Base-by-base conservation (phyloP, 208 protist genomes). In the Leishmania aethiopica region DNA sequence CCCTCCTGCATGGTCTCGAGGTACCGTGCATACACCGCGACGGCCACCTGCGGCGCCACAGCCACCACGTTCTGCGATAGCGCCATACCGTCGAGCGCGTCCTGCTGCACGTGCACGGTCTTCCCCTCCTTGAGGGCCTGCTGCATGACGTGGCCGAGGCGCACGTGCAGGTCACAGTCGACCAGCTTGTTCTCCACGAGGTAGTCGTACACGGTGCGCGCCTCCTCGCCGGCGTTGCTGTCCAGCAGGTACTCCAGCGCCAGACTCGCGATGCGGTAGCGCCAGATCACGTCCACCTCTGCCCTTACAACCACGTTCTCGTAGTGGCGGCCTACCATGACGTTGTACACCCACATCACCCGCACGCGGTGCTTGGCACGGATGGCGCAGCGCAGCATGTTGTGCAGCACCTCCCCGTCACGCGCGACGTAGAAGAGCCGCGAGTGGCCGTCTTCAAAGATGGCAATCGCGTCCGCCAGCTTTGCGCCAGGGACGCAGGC, bases 291-390 rank as follows among this genome's bases (percentile, higher is more conserved):
- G 53, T 96, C 92, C 28, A 97, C 78, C 84, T 94, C 91, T 0
- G 90, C 91, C 55, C 95, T 91, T 35, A 95, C 93, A 4, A 96
- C 69, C 45, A 92, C 91, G 81, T 97, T 97, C 84, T 97, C 95
- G 85, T 96, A 96, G 82, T 90, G 84, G 25, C 93, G 87, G 22
- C 95, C 95, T 8, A 94, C 91, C 92, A 96, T 95, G 5, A 93
- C 81, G 83, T 96, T 96, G 85, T 95, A 95, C 1, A 96, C 92
- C 93, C 95, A 97, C 93, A 97, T 96, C 47, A 97, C 90, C 28
- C 95, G 93, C 75, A 92, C 91, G 22, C 93, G 93, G 84, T 96
- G 91, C 79, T 89, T 82, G 49, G 95, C 95, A 32, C 84, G 84
- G 71, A 97, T 92, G 28, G 95, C 95, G 77, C 92, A 96, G 13